Evolutionary conservation across 192 early-diverging fungal genomes (phyloP).

Genomic region (Podila verticillata): DNA sequence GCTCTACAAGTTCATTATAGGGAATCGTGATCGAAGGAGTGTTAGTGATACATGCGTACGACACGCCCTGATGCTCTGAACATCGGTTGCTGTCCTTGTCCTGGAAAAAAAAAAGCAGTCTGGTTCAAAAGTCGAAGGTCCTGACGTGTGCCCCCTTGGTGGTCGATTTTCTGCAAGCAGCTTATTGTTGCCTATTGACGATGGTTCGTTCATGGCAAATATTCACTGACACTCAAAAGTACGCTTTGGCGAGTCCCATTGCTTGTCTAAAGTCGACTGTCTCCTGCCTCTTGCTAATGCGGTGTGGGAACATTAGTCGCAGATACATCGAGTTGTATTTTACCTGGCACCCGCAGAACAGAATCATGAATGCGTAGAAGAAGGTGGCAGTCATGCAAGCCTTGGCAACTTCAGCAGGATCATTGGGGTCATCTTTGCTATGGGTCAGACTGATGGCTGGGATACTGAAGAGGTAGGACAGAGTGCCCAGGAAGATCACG

Average conservation of each 20-base stretch:
- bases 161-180: no score
- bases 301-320: not conserved
- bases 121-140: no score
- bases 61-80: not conserved
- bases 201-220: no score
- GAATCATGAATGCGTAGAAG: conserved; percentile 61
- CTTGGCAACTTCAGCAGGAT: conserved; percentile 57
- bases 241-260: no score
- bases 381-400: conserved; percentile 59
- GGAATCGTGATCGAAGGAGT: not conserved
- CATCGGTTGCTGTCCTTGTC: no score
- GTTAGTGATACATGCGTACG: not conserved
- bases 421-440: conserved; percentile 53
- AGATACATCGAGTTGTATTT: not conserved
- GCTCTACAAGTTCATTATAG: conserved; percentile 13
- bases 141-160: no score
- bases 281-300: conserved; percentile 1
- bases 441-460: conserved; percentile 60
- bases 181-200: no score
- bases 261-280: not conserved
- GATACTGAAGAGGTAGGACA: conserved; percentile 52
- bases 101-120: no score
- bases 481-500: conserved; percentile 58
- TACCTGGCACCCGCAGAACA: conserved; percentile 64
- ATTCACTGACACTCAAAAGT: no score